Evolutionary conservation across 2,329 filamentous ascomycete species (phyloP), one percentile per base, ranked within the genome.

Genomic region (Fusarium avenaceum): DNA sequence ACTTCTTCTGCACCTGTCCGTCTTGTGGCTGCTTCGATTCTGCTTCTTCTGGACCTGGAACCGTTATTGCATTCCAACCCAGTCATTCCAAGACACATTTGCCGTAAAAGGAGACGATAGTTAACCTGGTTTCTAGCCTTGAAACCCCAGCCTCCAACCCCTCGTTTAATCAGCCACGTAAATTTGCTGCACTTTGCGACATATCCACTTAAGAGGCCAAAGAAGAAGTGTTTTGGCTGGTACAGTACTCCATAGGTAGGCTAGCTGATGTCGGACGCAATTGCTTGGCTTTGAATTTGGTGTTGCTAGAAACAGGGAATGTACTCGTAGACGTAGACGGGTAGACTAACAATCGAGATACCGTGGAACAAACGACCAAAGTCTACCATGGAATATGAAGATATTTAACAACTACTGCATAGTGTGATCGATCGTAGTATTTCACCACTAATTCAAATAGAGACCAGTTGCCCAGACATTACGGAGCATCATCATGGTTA

Each of bases 101-200:
- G 20, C 32, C 47, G 38, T 40, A 32, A 55, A 54, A 51, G 39
- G 62, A 57, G 66, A 63, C 44, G 22, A 59, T 43, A 60, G 32
- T 67, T 33, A 47, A 50, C 52, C 49, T 51, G 48, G 43, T 55
- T 53, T 47, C 32, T n/a, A 38, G 43, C 19, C 28, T 46, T 62
- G 42, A 55, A 52, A 47, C 57, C 59, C 69, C 64, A 59, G 61
- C 55, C 61, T 69, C 71, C 69, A 69, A 63, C 67, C 71, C 69
- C 71, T 73, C 71, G 52, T 71, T 47, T 60, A 67, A 57, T 66
- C 67, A 73, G 71, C 69, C 69, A 73, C 71, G 55, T 60, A 66
- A 73, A 73, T 71, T 73, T 71, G 59, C 52, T 57, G 61, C 61
- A 57, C 53, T 57, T 50, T 63, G 46, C 42, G 40, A 58, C 48